Evolutionary conservation across 257 asterid species (phyloP).

Genomic region (Nicotiana tomentosiformis): DNA sequence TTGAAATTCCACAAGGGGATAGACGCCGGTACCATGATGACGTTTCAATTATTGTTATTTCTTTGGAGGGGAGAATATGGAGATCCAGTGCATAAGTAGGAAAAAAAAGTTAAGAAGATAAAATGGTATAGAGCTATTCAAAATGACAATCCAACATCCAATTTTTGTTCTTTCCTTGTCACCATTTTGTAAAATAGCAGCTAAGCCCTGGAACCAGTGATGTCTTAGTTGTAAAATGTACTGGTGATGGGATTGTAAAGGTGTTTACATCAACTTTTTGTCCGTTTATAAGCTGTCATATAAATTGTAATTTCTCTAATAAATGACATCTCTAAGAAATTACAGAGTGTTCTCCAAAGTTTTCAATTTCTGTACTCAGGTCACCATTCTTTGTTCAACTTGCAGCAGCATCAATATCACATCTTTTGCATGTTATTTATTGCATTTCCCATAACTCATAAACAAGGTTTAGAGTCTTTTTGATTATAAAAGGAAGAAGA

Average conservation of each 20-base stretch:
- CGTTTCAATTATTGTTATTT: slow-evolving; percentile 89
- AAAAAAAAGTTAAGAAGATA: not conserved
- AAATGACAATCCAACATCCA: slow-evolving; percentile 14
- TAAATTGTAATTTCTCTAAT: slow-evolving; percentile 16
- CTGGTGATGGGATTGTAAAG: slow-evolving; percentile 23
- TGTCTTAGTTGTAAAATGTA: slow-evolving; percentile 31
- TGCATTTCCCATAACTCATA: not conserved
- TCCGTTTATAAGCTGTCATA: slow-evolving; percentile 14
- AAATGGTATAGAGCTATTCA: slow-evolving; percentile 20
- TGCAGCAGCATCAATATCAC: not conserved
- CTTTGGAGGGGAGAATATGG: slow-evolving; percentile 98
- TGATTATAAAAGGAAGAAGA: not conserved
- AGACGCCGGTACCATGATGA: slow-evolving; percentile 93
- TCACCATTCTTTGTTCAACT: not conserved
- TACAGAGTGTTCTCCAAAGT: not conserved
- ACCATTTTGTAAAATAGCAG: slow-evolving; percentile 23
- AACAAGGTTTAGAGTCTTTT: not conserved
- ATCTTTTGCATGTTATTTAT: not conserved
- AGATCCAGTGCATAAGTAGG: slow-evolving; percentile 69
- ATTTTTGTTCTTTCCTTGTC: slow-evolving; percentile 37
- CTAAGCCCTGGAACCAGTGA: slow-evolving; percentile 34
- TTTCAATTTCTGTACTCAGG: not conserved
- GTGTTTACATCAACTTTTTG: slow-evolving; percentile 16
- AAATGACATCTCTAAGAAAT: slow-evolving; percentile 13
- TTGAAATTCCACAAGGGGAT: slow-evolving; percentile 95